Evolutionary conservation across 345 rosid genomes (phyloP).

Genomic region (Salix caprea): DNA sequence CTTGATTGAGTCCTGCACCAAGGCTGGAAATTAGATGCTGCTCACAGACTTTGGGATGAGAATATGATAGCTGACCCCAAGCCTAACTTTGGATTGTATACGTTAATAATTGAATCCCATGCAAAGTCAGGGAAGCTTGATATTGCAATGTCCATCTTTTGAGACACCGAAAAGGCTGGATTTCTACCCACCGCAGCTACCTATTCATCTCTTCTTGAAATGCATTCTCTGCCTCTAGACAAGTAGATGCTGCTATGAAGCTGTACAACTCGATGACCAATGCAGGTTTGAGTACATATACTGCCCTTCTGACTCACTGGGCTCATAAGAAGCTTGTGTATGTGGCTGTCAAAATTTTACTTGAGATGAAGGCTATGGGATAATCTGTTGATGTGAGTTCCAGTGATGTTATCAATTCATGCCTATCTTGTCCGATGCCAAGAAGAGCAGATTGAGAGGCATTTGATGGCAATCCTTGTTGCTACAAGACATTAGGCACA

Average conservation of each 20-base stretch:
- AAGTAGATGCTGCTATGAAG: slow-evolving; percentile 90
- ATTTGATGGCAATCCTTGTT: slow-evolving; percentile 81
- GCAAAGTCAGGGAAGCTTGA: slow-evolving; percentile 98
- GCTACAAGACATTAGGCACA: slow-evolving; percentile 80
- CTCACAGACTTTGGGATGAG: slow-evolving; percentile 87
- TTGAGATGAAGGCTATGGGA: slow-evolving; percentile 96
- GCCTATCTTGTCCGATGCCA: slow-evolving; percentile 90
- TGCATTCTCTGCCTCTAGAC: slow-evolving; percentile 95
- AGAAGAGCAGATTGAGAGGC: slow-evolving; percentile 82
- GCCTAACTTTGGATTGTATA: slow-evolving; percentile 85
- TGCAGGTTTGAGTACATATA: slow-evolving; percentile 85
- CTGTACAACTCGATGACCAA: slow-evolving; percentile 90
- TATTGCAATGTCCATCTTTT: slow-evolving; percentile 71
- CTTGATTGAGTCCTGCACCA: slow-evolving; percentile 76
- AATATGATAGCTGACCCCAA: slow-evolving; percentile 79
- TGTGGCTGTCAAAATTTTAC: slow-evolving; percentile 88
- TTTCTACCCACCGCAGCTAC: slow-evolving; percentile 90
- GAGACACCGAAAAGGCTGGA: slow-evolving; percentile 93
- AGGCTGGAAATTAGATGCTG: slow-evolving; percentile 88
- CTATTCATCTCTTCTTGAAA: slow-evolving; percentile 83
- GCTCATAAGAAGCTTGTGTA: slow-evolving; percentile 92
- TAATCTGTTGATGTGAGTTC: slow-evolving; percentile 87
- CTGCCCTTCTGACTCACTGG: slow-evolving; percentile 66
- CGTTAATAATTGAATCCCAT: slow-evolving; percentile 82
- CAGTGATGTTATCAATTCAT: slow-evolving; percentile 87